A percentile compares a stretch with the other conserved stretches of the same genome.
These are phyloP conservation scores for Cymbopogon flexuosus DNA, from an alignment of 202 grass and related monocot species.

Conservation along the genomic window DNA sequence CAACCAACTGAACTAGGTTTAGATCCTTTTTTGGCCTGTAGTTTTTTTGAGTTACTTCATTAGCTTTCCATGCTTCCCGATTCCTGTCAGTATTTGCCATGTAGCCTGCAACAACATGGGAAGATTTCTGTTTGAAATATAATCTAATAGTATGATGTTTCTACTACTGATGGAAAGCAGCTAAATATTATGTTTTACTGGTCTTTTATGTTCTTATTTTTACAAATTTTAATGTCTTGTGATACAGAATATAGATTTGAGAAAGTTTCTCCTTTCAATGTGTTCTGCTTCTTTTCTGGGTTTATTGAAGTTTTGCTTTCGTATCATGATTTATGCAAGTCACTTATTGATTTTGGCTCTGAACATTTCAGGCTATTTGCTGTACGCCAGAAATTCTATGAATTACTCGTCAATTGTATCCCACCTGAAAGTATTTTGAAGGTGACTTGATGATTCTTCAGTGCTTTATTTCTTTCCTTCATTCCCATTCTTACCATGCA, in stretches of 20 bases:
- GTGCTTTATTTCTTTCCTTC: background rate
- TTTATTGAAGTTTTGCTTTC: background rate
- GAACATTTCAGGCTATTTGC: slow-evolving; percentile 63
- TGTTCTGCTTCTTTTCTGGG: background rate
- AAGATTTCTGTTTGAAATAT: background rate
- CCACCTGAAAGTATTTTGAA: slow-evolving; percentile 95
- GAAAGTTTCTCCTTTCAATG: background rate
- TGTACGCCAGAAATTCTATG: slow-evolving; percentile 94
- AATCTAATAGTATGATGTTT: background rate
- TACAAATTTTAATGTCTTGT: background rate
- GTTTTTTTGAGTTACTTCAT: background rate
- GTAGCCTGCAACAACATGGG: background rate
- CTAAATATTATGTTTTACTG: background rate
- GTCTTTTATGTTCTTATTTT: background rate
- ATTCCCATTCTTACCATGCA: background rate
- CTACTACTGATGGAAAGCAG: background rate
- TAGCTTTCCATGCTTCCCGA: background rate
- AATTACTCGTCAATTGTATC: slow-evolving; percentile 96
- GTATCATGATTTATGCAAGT: background rate
- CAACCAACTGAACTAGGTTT: background rate
- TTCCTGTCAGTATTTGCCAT: background rate
- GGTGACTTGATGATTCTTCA: slow-evolving; percentile 43
- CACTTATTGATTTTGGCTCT: background rate
- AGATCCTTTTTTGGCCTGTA: background rate
- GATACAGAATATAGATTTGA: background rate